phyloP scores from a whole-genome alignment of 495 filamentous ascomycete genomes.

The Xylaria scruposa region DNA sequence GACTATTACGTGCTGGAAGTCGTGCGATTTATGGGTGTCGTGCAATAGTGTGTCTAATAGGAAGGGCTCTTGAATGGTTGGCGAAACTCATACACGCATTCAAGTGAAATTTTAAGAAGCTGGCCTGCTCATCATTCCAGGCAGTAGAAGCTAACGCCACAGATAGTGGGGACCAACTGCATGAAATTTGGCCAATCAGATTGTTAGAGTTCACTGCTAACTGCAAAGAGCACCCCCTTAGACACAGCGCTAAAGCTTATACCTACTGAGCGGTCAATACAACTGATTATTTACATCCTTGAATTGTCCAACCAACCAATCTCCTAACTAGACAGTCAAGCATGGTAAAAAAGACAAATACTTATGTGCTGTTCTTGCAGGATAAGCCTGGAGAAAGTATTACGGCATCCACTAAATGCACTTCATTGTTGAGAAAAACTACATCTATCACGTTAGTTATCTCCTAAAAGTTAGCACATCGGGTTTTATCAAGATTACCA shows the following conservation, averaged over 20 bases:
- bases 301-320: background rate
- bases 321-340: background rate
- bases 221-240: background rate
- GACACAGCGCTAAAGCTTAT: background rate
- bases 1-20: conserved; percentile 28
- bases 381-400: background rate
- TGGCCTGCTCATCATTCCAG: conserved; percentile 18
- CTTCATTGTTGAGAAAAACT: background rate
- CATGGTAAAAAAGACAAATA: background rate
- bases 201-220: background rate
- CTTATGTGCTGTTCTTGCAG: background rate
- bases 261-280: background rate
- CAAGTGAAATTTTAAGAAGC: conserved; percentile 37
- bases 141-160: conserved; percentile 13
- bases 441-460: background rate
- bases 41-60: conserved; percentile 32
- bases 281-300: background rate
- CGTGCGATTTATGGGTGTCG: background rate
- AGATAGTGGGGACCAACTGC: background rate
- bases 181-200: background rate
- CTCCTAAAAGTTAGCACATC: background rate
- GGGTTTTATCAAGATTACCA: background rate
- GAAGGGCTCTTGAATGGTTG: background rate
- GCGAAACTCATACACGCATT: conserved; percentile 30
- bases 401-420: background rate